Evolutionary conservation across 2,329 filamentous ascomycete genomes (phyloP).

Genomic region (Arthrobotrys conoides): DNA sequence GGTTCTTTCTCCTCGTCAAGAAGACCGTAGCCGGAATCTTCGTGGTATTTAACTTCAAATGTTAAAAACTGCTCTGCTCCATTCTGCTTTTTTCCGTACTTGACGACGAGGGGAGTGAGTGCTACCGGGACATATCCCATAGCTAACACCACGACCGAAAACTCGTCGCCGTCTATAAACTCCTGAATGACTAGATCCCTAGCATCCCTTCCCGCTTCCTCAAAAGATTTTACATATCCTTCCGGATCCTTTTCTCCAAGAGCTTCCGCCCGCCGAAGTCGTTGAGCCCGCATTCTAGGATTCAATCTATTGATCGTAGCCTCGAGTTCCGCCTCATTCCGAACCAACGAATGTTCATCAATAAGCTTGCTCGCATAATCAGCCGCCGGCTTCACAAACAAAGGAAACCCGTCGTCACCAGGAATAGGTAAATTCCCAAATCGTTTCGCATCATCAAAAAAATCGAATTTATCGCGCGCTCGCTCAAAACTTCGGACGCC

Average conservation of each 20-base stretch:
- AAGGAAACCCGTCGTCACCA: neutral
- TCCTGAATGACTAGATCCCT: conserved; percentile 11
- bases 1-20: conserved; percentile 1
- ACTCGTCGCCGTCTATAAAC: conserved; percentile 14
- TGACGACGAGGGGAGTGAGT: conserved; percentile 3
- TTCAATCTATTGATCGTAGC: conserved; percentile 6
- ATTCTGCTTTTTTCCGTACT: neutral
- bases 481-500: conserved; percentile 16
- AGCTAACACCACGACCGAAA: conserved; percentile 3
- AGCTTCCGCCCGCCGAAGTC: conserved; percentile 6
- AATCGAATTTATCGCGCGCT: conserved; percentile 5
- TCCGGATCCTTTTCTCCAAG: conserved; percentile 4
- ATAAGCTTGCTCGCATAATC: conserved; percentile 16
- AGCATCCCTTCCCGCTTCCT: neutral
- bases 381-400: conserved; percentile 5
- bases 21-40: neutral
- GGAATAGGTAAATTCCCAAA: conserved; percentile 8
- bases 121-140: conserved; percentile 6
- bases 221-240: neutral
- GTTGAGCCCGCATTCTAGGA: conserved; percentile 11
- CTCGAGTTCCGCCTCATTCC: conserved; percentile 7
- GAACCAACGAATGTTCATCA: conserved; percentile 7
- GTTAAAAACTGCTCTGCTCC: conserved; percentile 3
- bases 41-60: conserved; percentile 12
- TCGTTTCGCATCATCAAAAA: conserved; percentile 9